phyloP scores from a whole-genome alignment of 2,329 filamentous ascomycete species.

The Talaromyces verruculosus region DNA sequence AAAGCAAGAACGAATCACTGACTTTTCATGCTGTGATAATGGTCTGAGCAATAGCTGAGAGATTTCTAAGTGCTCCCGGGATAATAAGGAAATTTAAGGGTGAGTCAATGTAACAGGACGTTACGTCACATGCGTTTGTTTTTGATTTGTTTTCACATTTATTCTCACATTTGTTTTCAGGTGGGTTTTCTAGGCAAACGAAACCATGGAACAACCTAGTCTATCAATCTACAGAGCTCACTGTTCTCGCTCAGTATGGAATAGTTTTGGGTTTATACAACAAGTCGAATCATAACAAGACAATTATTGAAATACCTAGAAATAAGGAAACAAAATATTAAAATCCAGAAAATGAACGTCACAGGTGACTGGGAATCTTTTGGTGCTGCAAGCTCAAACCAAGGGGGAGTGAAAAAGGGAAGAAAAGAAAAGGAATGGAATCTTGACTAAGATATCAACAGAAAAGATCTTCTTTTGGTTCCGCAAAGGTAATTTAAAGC shows the following conservation, averaged over 20 bases:
- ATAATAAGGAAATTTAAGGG: neutral
- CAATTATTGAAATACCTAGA: constrained; percentile 23
- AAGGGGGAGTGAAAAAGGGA: constrained; percentile 21
- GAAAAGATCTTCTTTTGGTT: constrained; percentile 25
- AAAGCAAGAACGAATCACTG: neutral
- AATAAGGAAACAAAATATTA: constrained; percentile 25
- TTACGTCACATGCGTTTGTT: too few species aligned
- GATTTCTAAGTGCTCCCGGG: neutral
- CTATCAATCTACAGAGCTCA: too few species aligned
- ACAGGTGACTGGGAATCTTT: constrained; percentile 20
- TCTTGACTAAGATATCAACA: constrained; percentile 27
- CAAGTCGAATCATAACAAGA: constrained; percentile 3
- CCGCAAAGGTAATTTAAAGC: constrained; percentile 29
- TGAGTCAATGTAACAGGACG: neutral
- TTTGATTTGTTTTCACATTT: too few species aligned
- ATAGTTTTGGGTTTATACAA: too few species aligned
- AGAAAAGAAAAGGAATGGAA: constrained; percentile 19
- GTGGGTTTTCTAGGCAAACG: too few species aligned
- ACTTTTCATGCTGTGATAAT: neutral
- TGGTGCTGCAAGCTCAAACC: constrained; percentile 19
- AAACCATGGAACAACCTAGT: too few species aligned
- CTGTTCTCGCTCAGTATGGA: neutral
- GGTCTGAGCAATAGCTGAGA: neutral
- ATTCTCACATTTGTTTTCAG: too few species aligned
- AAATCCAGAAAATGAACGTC: constrained; percentile 22